These are phyloP conservation scores for Macrophomina tecta DNA, from an alignment of 2,329 filamentous ascomycete genomes.

Conservation along the genomic window DNA sequence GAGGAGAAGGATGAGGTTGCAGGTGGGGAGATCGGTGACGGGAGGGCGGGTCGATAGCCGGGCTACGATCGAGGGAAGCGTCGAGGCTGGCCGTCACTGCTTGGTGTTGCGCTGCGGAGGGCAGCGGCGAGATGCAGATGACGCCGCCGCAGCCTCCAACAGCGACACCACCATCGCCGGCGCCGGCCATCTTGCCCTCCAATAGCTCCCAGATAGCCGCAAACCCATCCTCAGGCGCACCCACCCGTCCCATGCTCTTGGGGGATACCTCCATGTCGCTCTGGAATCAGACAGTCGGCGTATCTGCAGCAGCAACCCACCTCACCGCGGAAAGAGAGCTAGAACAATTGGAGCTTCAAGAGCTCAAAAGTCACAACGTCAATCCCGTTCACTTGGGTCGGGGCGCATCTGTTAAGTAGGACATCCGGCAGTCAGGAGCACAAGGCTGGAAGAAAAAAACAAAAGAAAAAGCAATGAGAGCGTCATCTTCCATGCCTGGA, in stretches of 20 bases:
- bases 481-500: constrained; percentile 1
- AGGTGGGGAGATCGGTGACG: neutral
- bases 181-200: constrained; percentile 5
- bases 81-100: neutral
- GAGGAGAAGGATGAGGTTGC: neutral
- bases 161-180: neutral
- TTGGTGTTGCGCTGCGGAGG: neutral
- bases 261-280: neutral
- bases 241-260: constrained; percentile 6
- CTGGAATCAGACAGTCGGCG: neutral
- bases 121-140: constrained; percentile 12
- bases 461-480: neutral
- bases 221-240: neutral
- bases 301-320: constrained; percentile 2
- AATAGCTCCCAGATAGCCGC: neutral
- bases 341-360: neutral
- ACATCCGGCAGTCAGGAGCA: neutral
- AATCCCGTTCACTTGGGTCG: neutral
- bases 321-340: neutral
- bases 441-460: neutral
- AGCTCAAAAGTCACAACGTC: neutral
- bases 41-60: constrained; percentile 4
- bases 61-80: constrained; percentile 5
- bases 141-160: neutral
- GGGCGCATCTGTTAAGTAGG: neutral